These are phyloP conservation scores for Euclidium syriacum DNA, from an alignment of 345 rosid species.

Conservation along the genomic window DNA sequence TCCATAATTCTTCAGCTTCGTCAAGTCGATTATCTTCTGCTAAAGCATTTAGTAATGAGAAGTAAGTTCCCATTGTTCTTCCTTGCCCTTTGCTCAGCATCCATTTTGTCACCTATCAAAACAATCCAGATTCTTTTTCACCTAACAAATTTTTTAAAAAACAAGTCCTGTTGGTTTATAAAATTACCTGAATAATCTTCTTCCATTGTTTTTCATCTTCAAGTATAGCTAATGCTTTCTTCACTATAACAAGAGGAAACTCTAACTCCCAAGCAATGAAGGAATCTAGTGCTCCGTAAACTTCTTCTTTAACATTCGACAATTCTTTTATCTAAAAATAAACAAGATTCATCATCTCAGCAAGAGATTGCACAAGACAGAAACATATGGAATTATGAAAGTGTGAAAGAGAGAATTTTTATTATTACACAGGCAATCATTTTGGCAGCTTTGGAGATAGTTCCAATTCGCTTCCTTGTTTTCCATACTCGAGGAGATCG, in stretches of 20 bases:
- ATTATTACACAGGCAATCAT: slow-evolving; percentile 70
- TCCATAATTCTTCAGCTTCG: slow-evolving; percentile 91
- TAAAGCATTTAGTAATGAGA: slow-evolving; percentile 68
- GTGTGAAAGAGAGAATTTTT: slow-evolving; percentile 10
- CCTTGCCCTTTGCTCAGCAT: slow-evolving; percentile 99
- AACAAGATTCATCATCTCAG: neutral
- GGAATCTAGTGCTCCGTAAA: slow-evolving; percentile 89
- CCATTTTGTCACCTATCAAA: slow-evolving; percentile 84
- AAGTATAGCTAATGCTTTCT: slow-evolving; percentile 82
- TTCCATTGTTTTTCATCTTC: slow-evolving; percentile 81
- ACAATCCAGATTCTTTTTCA: neutral
- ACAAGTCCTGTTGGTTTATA: neutral
- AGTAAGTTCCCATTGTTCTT: slow-evolving; percentile 83
- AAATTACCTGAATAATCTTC: slow-evolving; percentile 77
- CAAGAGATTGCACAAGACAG: neutral
- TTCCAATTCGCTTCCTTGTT: slow-evolving; percentile 61
- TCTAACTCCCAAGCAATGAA: slow-evolving; percentile 94
- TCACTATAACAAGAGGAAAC: slow-evolving; percentile 79
- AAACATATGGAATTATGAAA: neutral
- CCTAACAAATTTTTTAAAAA: neutral
- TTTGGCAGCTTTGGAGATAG: slow-evolving; percentile 71
- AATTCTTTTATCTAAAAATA: slow-evolving; percentile 54
- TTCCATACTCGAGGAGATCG: slow-evolving; percentile 93
- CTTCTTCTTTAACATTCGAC: slow-evolving; percentile 91
- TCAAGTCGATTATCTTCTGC: slow-evolving; percentile 81